Conservation (phyloP, 2,329 filamentous ascomycete species). For the Fusarium sp. region DNA sequence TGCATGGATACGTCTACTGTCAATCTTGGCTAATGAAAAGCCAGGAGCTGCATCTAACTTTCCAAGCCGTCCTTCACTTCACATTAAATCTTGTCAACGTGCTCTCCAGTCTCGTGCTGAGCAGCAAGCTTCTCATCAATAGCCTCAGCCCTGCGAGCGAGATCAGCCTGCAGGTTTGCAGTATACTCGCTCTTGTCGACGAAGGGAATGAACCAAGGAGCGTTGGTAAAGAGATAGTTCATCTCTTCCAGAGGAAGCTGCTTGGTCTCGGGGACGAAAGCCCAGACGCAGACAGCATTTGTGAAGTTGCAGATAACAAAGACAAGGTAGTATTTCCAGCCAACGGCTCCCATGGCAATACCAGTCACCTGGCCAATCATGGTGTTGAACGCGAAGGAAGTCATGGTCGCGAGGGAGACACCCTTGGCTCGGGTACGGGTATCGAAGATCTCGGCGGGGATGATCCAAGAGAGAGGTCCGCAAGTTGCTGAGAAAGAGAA, state of each 20-base stretch:
- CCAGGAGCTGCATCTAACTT: neutral
- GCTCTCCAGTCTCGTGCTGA: slow-evolving; percentile 13
- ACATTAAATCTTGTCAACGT: neutral
- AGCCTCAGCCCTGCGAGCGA: slow-evolving; percentile 62
- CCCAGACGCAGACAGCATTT: slow-evolving; percentile 64
- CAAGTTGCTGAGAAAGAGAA: slow-evolving; percentile 78
- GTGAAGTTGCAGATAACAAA: slow-evolving; percentile 45
- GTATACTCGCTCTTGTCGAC: slow-evolving; percentile 11
- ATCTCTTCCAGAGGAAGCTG: slow-evolving; percentile 73
- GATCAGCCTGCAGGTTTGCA: slow-evolving; percentile 51
- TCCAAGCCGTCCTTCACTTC: neutral
- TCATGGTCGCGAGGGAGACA: slow-evolving; percentile 79
- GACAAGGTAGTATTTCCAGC: slow-evolving; percentile 55
- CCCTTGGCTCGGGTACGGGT: slow-evolving; percentile 79
- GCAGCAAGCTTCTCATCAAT: slow-evolving; percentile 17
- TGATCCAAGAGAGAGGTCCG: slow-evolving; percentile 70
- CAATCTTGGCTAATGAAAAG: neutral
- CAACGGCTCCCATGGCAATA: slow-evolving; percentile 44
- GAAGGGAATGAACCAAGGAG: slow-evolving; percentile 17
- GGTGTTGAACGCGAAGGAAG: slow-evolving; percentile 78
- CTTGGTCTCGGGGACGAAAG: slow-evolving; percentile 71
- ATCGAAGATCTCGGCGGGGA: slow-evolving; percentile 79
- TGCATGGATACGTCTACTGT: neutral
- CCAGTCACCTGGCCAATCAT: slow-evolving; percentile 60
- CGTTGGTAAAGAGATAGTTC: slow-evolving; percentile 47